Percentiles rank a stretch among this genome's conserved stretches.
These are phyloP conservation scores for Nicotiana obtusifolia DNA, from an alignment of 257 asterid genomes.

Conservation along the genomic window DNA sequence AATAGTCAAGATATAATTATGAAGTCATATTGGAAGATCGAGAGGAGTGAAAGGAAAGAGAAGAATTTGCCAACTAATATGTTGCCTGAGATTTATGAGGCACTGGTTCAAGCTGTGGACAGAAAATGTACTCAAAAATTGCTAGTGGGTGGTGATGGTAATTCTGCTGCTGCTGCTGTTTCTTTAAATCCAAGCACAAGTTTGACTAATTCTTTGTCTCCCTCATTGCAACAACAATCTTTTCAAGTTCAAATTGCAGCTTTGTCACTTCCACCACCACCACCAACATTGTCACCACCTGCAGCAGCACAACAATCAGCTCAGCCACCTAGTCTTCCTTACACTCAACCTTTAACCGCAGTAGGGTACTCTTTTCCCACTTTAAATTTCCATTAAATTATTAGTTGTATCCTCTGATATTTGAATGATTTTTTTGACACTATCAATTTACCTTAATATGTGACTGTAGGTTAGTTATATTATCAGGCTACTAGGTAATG, in stretches of 20 bases:
- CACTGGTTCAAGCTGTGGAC: constrained; percentile 66
- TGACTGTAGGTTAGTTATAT: too few relatives aligned
- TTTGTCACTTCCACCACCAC: constrained; percentile 29
- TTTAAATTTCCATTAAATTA: not conserved
- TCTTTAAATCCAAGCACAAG: not conserved
- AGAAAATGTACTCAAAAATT: constrained; percentile 27
- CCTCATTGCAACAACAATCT: constrained; percentile 36
- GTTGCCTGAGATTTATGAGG: constrained; percentile 73
- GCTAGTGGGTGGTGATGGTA: constrained; percentile 7
- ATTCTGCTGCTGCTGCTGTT: not conserved
- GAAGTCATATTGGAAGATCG: constrained; percentile 72
- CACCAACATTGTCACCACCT: not conserved
- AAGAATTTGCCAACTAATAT: constrained; percentile 68
- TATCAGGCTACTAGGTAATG: too few relatives aligned
- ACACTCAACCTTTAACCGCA: constrained; percentile 43
- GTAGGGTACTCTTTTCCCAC: constrained; percentile 53
- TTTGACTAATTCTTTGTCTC: constrained; percentile 19
- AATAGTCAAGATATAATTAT: not conserved
- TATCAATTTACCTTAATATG: too few relatives aligned
- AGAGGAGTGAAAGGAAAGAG: constrained; percentile 68
- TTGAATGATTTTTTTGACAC: too few relatives aligned
- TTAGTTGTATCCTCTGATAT: not conserved
- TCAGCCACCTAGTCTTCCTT: constrained; percentile 1
- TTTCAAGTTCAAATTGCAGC: constrained; percentile 13
- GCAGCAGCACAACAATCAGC: not conserved